Percentiles rank a stretch among this genome's conserved stretches.
phyloP scores from a whole-genome alignment of 2,329 filamentous ascomycete species.

The Penicillium sp. region DNA sequence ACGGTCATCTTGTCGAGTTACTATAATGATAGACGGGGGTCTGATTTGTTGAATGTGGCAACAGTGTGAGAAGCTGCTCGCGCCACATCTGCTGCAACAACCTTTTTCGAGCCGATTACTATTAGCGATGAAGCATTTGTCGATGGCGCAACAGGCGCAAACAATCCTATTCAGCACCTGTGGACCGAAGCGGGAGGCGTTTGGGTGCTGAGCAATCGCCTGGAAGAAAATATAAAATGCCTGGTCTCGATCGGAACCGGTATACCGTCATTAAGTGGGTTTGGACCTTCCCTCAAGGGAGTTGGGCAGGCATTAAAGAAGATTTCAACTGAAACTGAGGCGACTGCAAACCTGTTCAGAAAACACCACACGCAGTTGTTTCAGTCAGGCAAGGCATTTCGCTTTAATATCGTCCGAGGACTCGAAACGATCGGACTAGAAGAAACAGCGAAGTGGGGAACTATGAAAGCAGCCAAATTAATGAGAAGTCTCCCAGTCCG shows the following conservation, averaged over 20 bases:
- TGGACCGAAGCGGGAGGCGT: constrained; percentile 33
- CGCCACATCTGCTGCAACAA: constrained; percentile 57
- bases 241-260: constrained; percentile 34
- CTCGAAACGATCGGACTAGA: not conserved
- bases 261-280: not conserved
- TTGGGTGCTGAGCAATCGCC: constrained; percentile 14
- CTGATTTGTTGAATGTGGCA: not conserved
- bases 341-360: not conserved
- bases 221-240: constrained; percentile 22
- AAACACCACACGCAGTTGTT: not conserved
- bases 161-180: constrained; percentile 41
- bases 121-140: constrained; percentile 30
- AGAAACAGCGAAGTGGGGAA: not conserved
- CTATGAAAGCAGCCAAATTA: not conserved
- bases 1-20: not conserved
- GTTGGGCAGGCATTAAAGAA: not conserved
- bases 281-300: not conserved
- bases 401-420: not conserved
- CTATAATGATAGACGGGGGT: not conserved
- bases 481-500: not conserved
- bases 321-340: not conserved
- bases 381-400: not conserved
- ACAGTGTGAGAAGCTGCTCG: constrained; percentile 57
- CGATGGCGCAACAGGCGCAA: constrained; percentile 38
- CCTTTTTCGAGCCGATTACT: constrained; percentile 22